A percentile compares a stretch with the other conserved stretches of the same genome.
These are phyloP conservation scores for Leptomonas seymouri DNA, from an alignment of 208 protist genomes.

Conservation along the genomic window DNA sequence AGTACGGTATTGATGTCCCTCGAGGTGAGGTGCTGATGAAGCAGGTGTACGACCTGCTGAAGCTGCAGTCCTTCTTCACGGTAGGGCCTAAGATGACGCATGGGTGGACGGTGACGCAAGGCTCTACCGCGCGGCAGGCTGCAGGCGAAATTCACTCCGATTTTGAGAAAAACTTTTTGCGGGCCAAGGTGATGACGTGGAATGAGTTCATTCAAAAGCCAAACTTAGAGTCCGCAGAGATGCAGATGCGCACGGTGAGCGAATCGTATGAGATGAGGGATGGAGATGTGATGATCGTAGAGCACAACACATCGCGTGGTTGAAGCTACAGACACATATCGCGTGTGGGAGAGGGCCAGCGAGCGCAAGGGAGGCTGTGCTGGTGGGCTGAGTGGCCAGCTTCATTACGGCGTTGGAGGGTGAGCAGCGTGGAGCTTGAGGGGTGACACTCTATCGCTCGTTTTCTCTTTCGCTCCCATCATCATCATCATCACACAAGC, in stretches of 20 bases:
- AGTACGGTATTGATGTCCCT: slow-evolving; percentile 76
- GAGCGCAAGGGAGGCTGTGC: no score
- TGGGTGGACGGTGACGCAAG: slow-evolving; percentile 60
- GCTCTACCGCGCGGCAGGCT: slow-evolving; percentile 64
- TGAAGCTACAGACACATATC: background rate
- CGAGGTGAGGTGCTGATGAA: slow-evolving; percentile 72
- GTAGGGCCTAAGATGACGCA: slow-evolving; percentile 86
- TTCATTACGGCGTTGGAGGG: no score
- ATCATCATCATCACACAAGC: no score
- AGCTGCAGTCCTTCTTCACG: slow-evolving; percentile 88
- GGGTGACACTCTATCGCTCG: no score
- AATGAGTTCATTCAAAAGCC: slow-evolving; percentile 55
- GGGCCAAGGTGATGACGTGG: slow-evolving; percentile 74
- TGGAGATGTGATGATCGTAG: slow-evolving; percentile 85
- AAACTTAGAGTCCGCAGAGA: slow-evolving; percentile 76
- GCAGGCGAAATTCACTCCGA: slow-evolving; percentile 87
- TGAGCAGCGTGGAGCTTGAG: no score
- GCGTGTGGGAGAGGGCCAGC: no score
- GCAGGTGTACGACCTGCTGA: slow-evolving; percentile 60
- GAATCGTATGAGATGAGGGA: slow-evolving; percentile 77
- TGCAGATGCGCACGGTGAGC: slow-evolving; percentile 70
- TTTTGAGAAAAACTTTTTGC: slow-evolving; percentile 77
- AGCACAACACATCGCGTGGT: slow-evolving; percentile 54
- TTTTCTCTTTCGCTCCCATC: no score
- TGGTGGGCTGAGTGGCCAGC: no score